Evolutionary conservation across 2,329 filamentous ascomycete genomes (phyloP).

Genomic region (Colletotrichum sp.): DNA sequence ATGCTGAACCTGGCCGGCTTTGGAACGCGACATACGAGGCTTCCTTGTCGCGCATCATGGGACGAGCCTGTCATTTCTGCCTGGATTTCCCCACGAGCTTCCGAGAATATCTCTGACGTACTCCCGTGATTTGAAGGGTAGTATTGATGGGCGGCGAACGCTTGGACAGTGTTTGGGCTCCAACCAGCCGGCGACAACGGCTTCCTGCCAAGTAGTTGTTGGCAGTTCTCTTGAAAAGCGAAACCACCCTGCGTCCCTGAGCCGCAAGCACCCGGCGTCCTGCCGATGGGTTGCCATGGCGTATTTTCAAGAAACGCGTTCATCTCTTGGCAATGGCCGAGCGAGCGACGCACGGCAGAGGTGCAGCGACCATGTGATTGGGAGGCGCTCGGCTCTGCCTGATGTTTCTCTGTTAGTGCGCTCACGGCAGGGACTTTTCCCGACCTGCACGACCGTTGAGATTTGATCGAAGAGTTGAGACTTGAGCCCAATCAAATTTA

Average conservation of each 20-base stretch:
- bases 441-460: neutral
- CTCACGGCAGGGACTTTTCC: neutral
- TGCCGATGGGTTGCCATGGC: neutral
- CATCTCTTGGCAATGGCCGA: neutral
- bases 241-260: constrained; percentile 1
- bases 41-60: neutral
- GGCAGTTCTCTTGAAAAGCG: neutral
- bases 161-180: constrained; percentile 11
- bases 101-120: neutral
- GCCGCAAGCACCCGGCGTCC: neutral
- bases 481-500: neutral
- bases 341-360: neutral
- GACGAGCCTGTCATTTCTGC: neutral
- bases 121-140: neutral
- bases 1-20: neutral
- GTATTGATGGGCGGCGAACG: neutral
- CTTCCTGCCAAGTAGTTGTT: neutral
- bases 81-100: neutral
- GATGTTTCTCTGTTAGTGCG: neutral
- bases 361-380: neutral
- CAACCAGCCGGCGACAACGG: neutral
- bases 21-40: neutral
- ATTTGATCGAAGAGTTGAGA: neutral
- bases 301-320: neutral
- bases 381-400: neutral